A percentile compares a stretch with the other conserved stretches of the same genome.
These are phyloP conservation scores for Boletellus ananas DNA, from an alignment of 768 basidiomycete species.

Conservation along the genomic window DNA sequence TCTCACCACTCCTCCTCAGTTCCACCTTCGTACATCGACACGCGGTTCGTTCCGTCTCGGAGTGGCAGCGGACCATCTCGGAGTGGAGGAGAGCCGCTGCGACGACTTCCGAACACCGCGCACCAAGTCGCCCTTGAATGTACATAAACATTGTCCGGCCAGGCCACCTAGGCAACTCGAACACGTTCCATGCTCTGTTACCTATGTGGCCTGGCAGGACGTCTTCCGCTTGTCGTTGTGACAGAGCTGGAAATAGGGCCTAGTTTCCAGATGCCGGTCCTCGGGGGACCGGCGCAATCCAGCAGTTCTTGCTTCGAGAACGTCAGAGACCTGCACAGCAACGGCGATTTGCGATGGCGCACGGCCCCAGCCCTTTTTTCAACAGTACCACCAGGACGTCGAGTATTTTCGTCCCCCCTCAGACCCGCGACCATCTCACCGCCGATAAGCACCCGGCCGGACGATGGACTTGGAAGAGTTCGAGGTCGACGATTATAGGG, in stretches of 20 bases:
- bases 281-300: background rate
- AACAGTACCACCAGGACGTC: background rate
- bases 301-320: no score
- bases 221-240: background rate
- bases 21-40: no score
- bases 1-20: no score
- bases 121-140: background rate
- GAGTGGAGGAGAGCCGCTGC: background rate
- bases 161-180: background rate
- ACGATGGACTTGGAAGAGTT: slow-evolving; percentile 41
- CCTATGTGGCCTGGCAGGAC: slow-evolving; percentile 5
- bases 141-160: slow-evolving; percentile 8
- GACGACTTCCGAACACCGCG: background rate
- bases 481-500: slow-evolving; percentile 18
- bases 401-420: background rate
- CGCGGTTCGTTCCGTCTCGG: no score
- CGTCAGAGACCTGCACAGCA: slow-evolving; percentile 3
- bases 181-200: slow-evolving; percentile 1
- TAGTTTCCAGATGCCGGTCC: background rate
- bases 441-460: background rate
- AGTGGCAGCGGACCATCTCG: no score
- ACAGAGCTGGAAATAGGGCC: background rate
- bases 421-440: background rate
- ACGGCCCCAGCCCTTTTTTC: slow-evolving; percentile 13
- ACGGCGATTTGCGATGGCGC: slow-evolving; percentile 6